A percentile compares a stretch with the other conserved stretches of the same genome.
Conservation (phyloP, 441 rosid species). For the Euphorbia celastroides region DNA sequence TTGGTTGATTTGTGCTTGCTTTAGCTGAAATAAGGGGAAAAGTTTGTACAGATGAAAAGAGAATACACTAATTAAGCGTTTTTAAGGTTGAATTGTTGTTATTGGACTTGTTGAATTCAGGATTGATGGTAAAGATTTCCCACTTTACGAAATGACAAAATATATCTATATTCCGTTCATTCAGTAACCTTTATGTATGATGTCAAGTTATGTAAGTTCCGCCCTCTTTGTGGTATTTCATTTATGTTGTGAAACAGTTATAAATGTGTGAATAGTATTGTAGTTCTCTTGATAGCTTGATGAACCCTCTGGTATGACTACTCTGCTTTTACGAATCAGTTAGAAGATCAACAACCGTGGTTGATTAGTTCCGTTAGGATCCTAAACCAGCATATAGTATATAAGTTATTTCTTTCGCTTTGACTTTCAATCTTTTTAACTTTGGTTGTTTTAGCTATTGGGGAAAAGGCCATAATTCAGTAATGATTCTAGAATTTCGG, state of each 20-base stretch:
- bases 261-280: background rate
- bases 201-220: background rate
- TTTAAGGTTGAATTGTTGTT: no score
- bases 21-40: no score
- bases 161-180: background rate
- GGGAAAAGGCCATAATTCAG: background rate
- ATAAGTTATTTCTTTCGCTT: slow-evolving; percentile 3
- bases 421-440: background rate
- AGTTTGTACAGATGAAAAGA: no score
- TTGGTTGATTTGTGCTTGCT: no score
- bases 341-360: background rate
- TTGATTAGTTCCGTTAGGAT: background rate
- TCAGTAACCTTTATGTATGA: background rate
- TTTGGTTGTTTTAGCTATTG: background rate
- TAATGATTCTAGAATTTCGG: background rate
- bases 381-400: background rate
- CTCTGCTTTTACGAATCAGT: background rate
- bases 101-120: no score
- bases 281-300: background rate
- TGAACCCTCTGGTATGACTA: background rate
- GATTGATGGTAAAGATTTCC: no score
- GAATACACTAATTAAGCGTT: no score
- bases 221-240: slow-evolving; percentile 1
- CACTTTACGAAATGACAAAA: background rate
- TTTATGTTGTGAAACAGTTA: background rate